phyloP scores from a whole-genome alignment of 345 rosid genomes.

The Noccaea caerulescens region DNA sequence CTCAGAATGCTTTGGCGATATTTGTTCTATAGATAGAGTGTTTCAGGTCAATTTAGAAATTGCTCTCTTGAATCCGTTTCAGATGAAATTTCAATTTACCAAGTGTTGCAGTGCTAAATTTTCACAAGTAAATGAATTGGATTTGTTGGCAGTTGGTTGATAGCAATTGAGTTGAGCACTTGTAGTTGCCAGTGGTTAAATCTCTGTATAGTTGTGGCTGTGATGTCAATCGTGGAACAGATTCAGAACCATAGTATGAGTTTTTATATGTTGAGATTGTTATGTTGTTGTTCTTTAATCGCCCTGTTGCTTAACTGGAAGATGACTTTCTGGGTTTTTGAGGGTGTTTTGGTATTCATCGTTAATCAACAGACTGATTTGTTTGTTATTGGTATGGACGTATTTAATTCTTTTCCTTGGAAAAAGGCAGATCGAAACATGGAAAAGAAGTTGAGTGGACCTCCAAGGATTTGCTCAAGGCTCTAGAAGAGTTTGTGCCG shows the following conservation, averaged over 20 bases:
- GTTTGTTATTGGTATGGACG: conserved; percentile 44
- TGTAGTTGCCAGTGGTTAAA: not conserved
- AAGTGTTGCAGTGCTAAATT: not conserved
- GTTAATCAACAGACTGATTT: not conserved
- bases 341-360: not conserved
- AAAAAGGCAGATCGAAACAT: conserved; percentile 99
- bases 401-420: conserved; percentile 66
- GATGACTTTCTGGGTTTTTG: conserved; percentile 5
- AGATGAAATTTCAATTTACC: not conserved
- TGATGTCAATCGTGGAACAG: conserved; percentile 2
- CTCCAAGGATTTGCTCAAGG: conserved; percentile 86
- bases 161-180: not conserved
- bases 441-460: conserved; percentile 97
- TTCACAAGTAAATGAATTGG: not conserved
- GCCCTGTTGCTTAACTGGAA: not conserved
- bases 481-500: conserved; percentile 87
- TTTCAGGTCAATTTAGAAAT: not conserved
- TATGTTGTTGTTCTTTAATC: not conserved
- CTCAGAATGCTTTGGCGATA: conserved; percentile 19
- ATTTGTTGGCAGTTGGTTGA: conserved; percentile 17
- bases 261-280: conserved; percentile 11
- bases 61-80: conserved; percentile 12
- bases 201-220: conserved; percentile 10
- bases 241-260: conserved; percentile 10
- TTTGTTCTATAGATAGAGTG: conserved; percentile 29